Evolutionary conservation across 1,284 basidiomycete genomes (phyloP).

Genomic region (Malassezia sympodialis): DNA sequence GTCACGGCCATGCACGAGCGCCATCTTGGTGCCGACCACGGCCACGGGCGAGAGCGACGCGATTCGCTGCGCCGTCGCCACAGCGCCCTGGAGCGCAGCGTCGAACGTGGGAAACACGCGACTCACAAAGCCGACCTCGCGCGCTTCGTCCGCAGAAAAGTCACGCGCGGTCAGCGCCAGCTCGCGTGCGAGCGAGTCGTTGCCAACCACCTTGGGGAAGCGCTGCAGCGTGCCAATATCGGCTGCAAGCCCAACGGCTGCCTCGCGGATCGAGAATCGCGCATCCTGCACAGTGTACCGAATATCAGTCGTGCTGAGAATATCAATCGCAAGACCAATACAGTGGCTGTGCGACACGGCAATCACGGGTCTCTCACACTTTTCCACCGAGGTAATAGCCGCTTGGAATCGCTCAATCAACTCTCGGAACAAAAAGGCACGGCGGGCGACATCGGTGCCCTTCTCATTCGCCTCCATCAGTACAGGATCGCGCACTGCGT

Average conservation of each 20-base stretch:
- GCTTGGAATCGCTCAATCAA: constrained; percentile 45
- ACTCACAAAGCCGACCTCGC: constrained; percentile 66
- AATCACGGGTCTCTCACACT: constrained; percentile 73
- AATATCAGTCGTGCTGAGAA: constrained; percentile 70
- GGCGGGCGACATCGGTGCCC: constrained; percentile 35
- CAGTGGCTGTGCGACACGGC: constrained; percentile 67
- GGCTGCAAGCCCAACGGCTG: constrained; percentile 77
- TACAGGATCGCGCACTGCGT: constrained; percentile 17
- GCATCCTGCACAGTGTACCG: constrained; percentile 61
- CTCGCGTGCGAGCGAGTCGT: constrained; percentile 68
- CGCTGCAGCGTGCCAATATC: constrained; percentile 82
- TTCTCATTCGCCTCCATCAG: constrained; percentile 16
- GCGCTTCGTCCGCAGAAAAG: constrained; percentile 65
- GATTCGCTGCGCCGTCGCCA: constrained; percentile 61
- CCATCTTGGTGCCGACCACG: constrained; percentile 67
- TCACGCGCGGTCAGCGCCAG: constrained; percentile 66
- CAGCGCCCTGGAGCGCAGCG: constrained; percentile 53
- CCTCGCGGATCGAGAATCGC: constrained; percentile 73
- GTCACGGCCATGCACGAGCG: constrained; percentile 64
- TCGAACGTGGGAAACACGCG: constrained; percentile 62
- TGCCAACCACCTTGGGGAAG: constrained; percentile 69
- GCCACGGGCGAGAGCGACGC: constrained; percentile 73
- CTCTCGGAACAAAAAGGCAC: constrained; percentile 28
- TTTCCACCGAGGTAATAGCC: constrained; percentile 50
- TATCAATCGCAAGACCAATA: constrained; percentile 65